Base-by-base conservation (phyloP, 2,329 filamentous ascomycete species). In the Phoma sp. region DNA sequence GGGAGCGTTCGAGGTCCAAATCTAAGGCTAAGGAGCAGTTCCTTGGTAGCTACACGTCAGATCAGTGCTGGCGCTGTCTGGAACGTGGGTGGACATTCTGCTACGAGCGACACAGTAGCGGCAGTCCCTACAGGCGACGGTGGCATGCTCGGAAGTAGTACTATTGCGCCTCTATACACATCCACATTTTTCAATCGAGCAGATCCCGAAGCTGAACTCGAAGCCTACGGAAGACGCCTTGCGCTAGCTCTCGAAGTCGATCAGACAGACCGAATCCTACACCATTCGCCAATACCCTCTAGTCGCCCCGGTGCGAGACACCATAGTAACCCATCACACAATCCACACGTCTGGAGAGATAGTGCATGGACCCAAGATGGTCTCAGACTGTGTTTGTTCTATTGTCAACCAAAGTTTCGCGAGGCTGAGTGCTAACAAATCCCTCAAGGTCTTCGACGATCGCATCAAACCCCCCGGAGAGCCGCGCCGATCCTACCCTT, bases 241-340 rank as follows among this genome's bases (percentile, higher is more conserved):
- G 92, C 93, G 7, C 79, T 88, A 14, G 95, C 95, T 2, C 80
- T 98, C 45, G 84, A 90, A n/a, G 82, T 98, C 56, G 87, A 96
- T 68, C 86, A 85, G 38, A 80, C 84, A 25, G 80, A 83, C 21
- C 85, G 85, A 57, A 78, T 96, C 12, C 79, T 96, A 25, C 81
- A 68, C 30, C 61, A 71, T 40, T 64, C 69, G 28, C 50, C 59
- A 25, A 30, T 28, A 28, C 57, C 28, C 34, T 40, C 57, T 15
- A 20, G 38, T 10, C 33, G 42, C 7, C 12, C 43, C 45, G 60
- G 42, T 14, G 48, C 49, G 40, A 62, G 18, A 26, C 15, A 40
- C 18, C 15, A 39, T 6, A 45, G 46, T 6, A 42, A 49, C 9
- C 28, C 47, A 21, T 18, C 45, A 30, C 45, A 59, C 12, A 42